Percentiles rank a stretch among this genome's conserved stretches.
These are phyloP conservation scores for Thamnidium elegans DNA, from an alignment of 192 early-diverging fungal genomes.

Conservation along the genomic window DNA sequence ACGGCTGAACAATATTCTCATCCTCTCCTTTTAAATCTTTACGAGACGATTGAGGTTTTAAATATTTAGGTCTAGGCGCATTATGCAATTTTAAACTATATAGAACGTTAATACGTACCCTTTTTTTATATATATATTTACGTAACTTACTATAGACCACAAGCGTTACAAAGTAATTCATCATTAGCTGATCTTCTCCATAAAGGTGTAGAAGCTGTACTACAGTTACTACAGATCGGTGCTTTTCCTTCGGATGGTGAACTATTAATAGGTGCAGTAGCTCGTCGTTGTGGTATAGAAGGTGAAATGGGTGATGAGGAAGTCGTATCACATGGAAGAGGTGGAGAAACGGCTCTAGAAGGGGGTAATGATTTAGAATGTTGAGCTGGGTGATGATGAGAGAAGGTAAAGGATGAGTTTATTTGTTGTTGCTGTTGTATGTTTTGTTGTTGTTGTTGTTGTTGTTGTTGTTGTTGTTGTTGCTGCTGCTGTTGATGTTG, in stretches of 20 bases:
- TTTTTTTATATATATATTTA: neutral
- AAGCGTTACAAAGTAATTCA: constrained; percentile 56
- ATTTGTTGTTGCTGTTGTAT: neutral
- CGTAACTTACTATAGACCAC: constrained; percentile 51
- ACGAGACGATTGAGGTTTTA: constrained; percentile 73
- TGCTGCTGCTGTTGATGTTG: neutral
- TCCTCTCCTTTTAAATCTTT: constrained; percentile 44
- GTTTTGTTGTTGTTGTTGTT: neutral
- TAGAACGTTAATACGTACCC: neutral
- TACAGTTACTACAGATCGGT: constrained; percentile 66
- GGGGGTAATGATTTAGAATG: constrained; percentile 5
- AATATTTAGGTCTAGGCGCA: constrained; percentile 70
- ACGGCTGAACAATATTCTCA: constrained; percentile 34
- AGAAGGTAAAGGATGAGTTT: neutral
- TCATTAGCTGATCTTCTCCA: constrained; percentile 78
- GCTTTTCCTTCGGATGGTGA: constrained; percentile 8
- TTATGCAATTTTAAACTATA: constrained; percentile 32
- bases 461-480: constrained; percentile 1
- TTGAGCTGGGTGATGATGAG: neutral
- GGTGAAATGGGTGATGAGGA: neutral
- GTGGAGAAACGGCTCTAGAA: constrained; percentile 6
- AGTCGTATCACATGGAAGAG: neutral
- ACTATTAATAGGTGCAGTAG: neutral
- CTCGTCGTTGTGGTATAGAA: constrained; percentile 11
- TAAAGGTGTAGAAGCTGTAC: constrained; percentile 83